Evolutionary conservation across 176 grass and related monocot species (phyloP), one percentile per base, ranked within the genome.

Genomic region (Oryza longistaminata): DNA sequence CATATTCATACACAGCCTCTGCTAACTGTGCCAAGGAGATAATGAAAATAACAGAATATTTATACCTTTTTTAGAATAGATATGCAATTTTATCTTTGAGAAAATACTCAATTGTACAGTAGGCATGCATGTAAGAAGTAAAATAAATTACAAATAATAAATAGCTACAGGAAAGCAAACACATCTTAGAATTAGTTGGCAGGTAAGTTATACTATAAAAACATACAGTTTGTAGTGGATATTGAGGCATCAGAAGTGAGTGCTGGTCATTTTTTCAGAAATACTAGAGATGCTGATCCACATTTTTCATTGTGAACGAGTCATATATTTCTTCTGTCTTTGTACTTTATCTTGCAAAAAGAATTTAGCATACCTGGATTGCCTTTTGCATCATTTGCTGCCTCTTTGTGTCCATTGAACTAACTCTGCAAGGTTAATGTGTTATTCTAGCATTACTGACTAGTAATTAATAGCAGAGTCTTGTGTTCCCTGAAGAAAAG

Each of bases 1-100:
- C 93, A 80, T 88, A 94, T 83, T 88, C 83, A 88, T 83, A 88
- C 68, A 88, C 88, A 76, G 90, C 90, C 66, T 94, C 88, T 11
- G 93, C 85, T 88, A 94, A 82, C 93, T 94, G 71, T 66, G 78
- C 6, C 3, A 75, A 81, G 71, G 46, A 31, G 25, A 88, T 6
- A 6, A 84, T 52, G 19, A 83, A 83, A 81, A 71, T 5, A 19
- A 14, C 33, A 69, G 68, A 19, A 27, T 27, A 27, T 27, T 27
- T 84, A 3, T 16, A 75, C 66, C 58, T 45, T 75, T 71, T 15
- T 9, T 35, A 17, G 9, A 39, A 6, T 66, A 82, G 34, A 39
- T 53, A 43, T 45, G 43, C 58, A 44, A 43, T 19, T 0, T 50
- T 50, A 58, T 39, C 31, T 77, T 26, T 26, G 0, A 79, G 0